Evolutionary conservation across 179 eudicot species (phyloP), one percentile per base, ranked within the genome.

Genomic region (Corrigiola litoralis): DNA sequence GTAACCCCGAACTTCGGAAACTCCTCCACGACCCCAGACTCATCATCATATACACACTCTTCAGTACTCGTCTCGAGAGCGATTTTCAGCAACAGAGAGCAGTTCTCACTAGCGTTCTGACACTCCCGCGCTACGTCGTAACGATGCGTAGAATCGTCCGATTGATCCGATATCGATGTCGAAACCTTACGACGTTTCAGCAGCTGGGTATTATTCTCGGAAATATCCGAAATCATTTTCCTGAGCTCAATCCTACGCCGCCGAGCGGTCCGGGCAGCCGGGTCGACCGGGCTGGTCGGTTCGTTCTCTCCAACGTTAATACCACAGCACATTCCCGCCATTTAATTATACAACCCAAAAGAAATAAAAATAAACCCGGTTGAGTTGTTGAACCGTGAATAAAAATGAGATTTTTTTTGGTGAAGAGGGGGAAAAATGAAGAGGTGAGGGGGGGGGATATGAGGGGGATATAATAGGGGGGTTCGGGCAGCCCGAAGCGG

Each of bases 1-100:
- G 94, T 75, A 34, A 64, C 58, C 0, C 96, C 96, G 38, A 77
- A 89, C 72, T 71, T 86, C 23, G 92, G 88, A 10, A 65, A 12
- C 25, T 70, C 79, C 4, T 63, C 46, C 0, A 6, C 66, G 5
- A 1, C 41, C 21, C 14, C 55, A 1, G 1, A 21, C 11, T 70
- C 41, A 27, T n/a, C n/a, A n/a, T n/a, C n/a, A n/a, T n/a, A n/a
- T n/a, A n/a, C n/a, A n/a, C n/a, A n/a, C n/a, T n/a, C n/a, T n/a
- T 5, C 10, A 5, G 63, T 1, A 55, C 29, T 36, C 40, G 54
- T 21, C 2, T 24, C 71, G 3, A 10, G 32, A 9, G 54, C 31
- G 14, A 46, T 28, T 0, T 33, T 52, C 44, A 18, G 27, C n/a
- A 12, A 0, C 37, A 50, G 33, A 3, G 57, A 27, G 7, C 49